phyloP scores from a whole-genome alignment of 345 rosid species.

The Brassica incana region DNA sequence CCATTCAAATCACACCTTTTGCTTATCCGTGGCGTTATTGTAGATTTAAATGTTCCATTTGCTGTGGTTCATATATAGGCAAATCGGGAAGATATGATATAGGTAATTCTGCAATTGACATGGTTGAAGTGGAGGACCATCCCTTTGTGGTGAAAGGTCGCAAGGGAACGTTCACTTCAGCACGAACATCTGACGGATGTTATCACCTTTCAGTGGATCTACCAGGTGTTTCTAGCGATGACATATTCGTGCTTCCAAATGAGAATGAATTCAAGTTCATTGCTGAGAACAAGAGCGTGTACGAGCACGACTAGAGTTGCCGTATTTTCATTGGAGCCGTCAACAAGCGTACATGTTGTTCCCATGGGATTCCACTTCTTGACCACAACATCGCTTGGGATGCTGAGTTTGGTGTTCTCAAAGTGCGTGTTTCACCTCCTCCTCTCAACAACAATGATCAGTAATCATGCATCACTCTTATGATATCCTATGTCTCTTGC shows the following conservation, averaged over 20 bases:
- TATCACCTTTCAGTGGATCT: not conserved
- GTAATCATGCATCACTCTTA: not conserved
- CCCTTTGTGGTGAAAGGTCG: constrained; percentile 25
- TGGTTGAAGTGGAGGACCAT: constrained; percentile 14
- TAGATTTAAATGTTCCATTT: not conserved
- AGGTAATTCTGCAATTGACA: not conserved
- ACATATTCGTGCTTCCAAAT: not conserved
- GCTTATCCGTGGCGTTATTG: not conserved
- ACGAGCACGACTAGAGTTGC: constrained; percentile 14
- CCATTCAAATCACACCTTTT: not conserved
- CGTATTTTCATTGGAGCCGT: constrained; percentile 8
- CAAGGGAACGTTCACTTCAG: not conserved
- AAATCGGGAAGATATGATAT: not conserved
- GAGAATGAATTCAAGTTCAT: not conserved
- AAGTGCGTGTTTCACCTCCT: not conserved
- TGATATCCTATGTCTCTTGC: not conserved
- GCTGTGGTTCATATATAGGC: not conserved
- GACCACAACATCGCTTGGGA: not conserved
- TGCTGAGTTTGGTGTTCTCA: not conserved
- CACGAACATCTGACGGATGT: not conserved
- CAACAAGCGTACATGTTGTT: not conserved
- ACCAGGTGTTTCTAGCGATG: constrained; percentile 14
- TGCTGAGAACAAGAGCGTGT: constrained; percentile 1
- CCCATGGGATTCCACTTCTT: not conserved
- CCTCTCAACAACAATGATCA: not conserved